These are phyloP conservation scores for Theobroma grandiflorum DNA, from an alignment of 441 rosid species.

Conservation along the genomic window DNA sequence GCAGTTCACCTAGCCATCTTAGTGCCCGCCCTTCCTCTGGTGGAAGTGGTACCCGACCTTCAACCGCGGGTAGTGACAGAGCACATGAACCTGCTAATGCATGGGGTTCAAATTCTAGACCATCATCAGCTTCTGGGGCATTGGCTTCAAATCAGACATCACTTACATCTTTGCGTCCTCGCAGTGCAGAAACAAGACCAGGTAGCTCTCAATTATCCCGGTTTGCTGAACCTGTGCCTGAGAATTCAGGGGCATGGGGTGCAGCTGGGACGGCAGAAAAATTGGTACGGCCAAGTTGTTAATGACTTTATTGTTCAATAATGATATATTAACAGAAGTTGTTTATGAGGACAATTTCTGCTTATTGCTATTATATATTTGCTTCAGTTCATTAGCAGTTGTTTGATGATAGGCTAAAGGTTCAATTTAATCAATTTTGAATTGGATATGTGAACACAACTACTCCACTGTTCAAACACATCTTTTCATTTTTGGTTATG, in stretches of 20 bases:
- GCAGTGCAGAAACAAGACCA: constrained; percentile 99
- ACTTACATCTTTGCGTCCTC: constrained; percentile 76
- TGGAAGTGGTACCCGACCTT: constrained; percentile 93
- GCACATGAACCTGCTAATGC: constrained; percentile 67
- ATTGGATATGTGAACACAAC: too few species aligned
- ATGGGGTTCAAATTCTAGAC: constrained; percentile 89
- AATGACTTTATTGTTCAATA: constrained; percentile 11
- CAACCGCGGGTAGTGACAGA: constrained; percentile 91
- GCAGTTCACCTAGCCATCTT: constrained; percentile 80
- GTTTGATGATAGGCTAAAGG: background rate
- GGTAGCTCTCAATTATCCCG: constrained; percentile 98
- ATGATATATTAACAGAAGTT: background rate
- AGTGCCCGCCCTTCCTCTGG: constrained; percentile 97
- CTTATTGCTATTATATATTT: constrained; percentile 16
- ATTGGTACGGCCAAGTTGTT: constrained; percentile 57
- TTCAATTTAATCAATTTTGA: too few species aligned
- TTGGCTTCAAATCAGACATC: constrained; percentile 79
- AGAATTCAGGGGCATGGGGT: constrained; percentile 70
- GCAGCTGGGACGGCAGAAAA: constrained; percentile 60
- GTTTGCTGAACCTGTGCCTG: constrained; percentile 83
- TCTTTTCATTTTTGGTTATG: background rate
- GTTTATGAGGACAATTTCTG: background rate
- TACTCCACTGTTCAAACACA: too few species aligned
- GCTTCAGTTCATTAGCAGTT: background rate
- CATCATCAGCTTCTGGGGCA: constrained; percentile 95